A percentile compares a stretch with the other conserved stretches of the same genome.
Evolutionary conservation across 495 filamentous ascomycete species (phyloP).

Genomic region (Aspergillus carlsbadensis): DNA sequence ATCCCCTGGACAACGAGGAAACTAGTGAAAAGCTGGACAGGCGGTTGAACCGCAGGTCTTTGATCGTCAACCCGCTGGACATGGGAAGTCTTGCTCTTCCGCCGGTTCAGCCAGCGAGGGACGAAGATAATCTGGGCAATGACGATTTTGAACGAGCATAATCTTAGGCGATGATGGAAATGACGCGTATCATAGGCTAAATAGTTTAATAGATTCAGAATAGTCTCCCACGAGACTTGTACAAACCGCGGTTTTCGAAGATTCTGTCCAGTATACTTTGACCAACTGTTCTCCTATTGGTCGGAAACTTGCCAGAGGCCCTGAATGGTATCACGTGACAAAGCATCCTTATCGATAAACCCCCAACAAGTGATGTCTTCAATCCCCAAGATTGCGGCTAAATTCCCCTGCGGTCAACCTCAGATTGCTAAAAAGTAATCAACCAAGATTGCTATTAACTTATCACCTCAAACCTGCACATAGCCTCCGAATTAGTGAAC

Average conservation of each 20-base stretch:
- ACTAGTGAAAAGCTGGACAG: conserved; percentile 56
- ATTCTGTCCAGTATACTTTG: too few species aligned
- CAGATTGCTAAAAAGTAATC: not conserved
- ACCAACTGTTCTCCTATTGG: too few species aligned
- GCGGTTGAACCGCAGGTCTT: conserved; percentile 40
- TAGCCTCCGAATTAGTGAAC: not conserved
- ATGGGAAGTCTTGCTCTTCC: conserved; percentile 33
- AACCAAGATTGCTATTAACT: not conserved
- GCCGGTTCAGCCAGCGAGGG: conserved; percentile 27
- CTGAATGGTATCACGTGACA: not conserved
- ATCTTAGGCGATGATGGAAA: conserved; percentile 17
- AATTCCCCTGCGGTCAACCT: not conserved
- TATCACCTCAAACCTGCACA: not conserved
- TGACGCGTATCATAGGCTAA: conserved; percentile 14
- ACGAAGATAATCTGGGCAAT: conserved; percentile 33
- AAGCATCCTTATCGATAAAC: not conserved
- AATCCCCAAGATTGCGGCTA: too few species aligned
- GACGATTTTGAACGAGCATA: conserved; percentile 55
- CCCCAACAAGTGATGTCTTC: not conserved
- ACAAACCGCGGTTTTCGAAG: not conserved
- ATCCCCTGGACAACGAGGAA: conserved; percentile 51
- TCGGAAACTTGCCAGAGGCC: not conserved
- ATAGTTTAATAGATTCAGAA: conserved; percentile 22
- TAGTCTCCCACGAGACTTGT: conserved; percentile 4
- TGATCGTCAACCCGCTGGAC: conserved; percentile 41